Evolutionary conservation across 441 rosid species (phyloP), one percentile per base, ranked within the genome.

Genomic region (Arabidopsis lyrata): DNA sequence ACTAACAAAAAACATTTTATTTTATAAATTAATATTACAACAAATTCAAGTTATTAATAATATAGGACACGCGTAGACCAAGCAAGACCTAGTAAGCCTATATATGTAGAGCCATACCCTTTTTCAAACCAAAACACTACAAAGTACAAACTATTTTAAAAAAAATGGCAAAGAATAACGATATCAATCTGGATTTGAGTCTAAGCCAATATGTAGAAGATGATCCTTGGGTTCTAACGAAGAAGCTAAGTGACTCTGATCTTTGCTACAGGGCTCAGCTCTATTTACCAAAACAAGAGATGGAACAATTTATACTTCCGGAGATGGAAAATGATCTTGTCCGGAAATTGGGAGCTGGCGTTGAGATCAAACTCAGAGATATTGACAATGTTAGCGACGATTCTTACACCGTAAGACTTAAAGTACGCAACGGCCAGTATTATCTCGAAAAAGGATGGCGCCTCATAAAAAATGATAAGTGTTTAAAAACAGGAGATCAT

Each of bases 281-380:
- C 49, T 44, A n/a, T 44, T n/a, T 44, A 44, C 49, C 49, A 8
- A 44, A 44, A 44, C 49, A 44, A n/a, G 18, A n/a, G 49, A 44
- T 44, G 49, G 49, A 44, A 7, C 18, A 44, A 1, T 45, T 0
- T 45, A 14, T 45, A n/a, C 9, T 45, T n/a, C 49, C 49, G 49
- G n/a, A 45, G 49, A 45, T 45, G 49, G 49, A 15, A 6, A n/a
- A 45, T n/a, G 9, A 45, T 5, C 18, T 45, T n/a, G 20, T 45
- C 20, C 49, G 18, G 8, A 45, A 8, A 15, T 45, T 45, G 49
- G 49, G 20, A 15, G 4, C 10, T 45, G 49, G 49, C 20, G 10
- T n/a, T 45, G 49, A 45, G 20, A 9, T 45, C 49, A 45, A 15
- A n/a, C 10, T 45, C 49, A 45, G 18, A 45, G 10, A 45, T 45